A percentile compares a stretch with the other conserved stretches of the same genome.
phyloP scores from a whole-genome alignment of 768 basidiomycete genomes.

The Trametes meyenii region DNA sequence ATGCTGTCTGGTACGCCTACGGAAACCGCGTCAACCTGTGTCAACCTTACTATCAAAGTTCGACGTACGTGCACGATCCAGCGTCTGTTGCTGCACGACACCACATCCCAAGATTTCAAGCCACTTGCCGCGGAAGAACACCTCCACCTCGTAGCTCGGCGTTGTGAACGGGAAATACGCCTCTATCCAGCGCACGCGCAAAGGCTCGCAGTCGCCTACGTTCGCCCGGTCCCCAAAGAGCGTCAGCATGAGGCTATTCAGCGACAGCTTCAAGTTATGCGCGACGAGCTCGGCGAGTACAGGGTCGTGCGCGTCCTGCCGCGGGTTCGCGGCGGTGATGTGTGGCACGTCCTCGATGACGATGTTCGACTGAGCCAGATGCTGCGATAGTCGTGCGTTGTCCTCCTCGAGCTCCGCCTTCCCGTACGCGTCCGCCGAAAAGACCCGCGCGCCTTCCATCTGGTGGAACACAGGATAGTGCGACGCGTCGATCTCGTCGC shows the following conservation, averaged over 20 bases:
- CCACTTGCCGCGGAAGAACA: conserved; percentile 96
- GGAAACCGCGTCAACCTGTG: not conserved
- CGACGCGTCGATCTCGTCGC: conserved; percentile 96
- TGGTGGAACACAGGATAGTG: conserved; percentile 99
- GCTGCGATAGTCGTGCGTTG: conserved; percentile 60
- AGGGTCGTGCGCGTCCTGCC: conserved; percentile 78
- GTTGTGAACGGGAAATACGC: conserved; percentile 98
- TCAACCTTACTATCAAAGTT: not conserved
- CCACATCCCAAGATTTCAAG: conserved; percentile 95
- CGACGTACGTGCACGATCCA: conserved; percentile 81
- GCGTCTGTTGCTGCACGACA: conserved; percentile 85
- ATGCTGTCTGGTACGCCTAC: conserved; percentile 79
- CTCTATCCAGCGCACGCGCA: conserved; percentile 95
- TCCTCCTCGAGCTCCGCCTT: conserved; percentile 70
- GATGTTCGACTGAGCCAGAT: conserved; percentile 74
- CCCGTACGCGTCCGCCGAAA: conserved; percentile 57
- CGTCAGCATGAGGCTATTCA: conserved; percentile 83
- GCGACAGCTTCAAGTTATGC: conserved; percentile 84
- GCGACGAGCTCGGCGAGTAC: conserved; percentile 71
- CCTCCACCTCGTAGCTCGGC: conserved; percentile 98
- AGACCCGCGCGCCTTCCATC: conserved; percentile 92
- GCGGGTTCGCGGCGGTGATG: conserved; percentile 75
- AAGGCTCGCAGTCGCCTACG: conserved; percentile 61
- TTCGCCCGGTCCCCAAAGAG: conserved; percentile 71
- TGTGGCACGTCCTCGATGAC: conserved; percentile 85